phyloP scores from a whole-genome alignment of 2,329 filamentous ascomycete genomes.

The Epichloe elymi region DNA sequence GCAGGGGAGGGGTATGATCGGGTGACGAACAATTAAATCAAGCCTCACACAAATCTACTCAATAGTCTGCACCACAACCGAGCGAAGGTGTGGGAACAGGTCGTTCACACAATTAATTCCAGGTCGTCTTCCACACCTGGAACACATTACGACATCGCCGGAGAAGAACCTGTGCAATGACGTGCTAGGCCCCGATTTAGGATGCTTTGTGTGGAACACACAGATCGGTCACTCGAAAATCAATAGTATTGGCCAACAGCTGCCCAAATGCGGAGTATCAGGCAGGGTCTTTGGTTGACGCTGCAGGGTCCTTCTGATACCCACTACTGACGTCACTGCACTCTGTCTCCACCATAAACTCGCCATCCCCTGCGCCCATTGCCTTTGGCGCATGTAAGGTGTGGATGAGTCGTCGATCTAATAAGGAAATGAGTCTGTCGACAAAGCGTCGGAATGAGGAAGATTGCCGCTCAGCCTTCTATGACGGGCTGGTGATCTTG shows the following conservation, averaged over 20 bases:
- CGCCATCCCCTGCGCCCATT: conserved; percentile 12
- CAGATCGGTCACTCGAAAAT: background rate
- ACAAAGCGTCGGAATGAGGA: too few species aligned
- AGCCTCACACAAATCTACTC: too few species aligned
- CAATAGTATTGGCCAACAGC: background rate
- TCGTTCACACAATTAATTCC: too few species aligned
- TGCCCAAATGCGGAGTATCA: background rate
- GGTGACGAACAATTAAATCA: background rate
- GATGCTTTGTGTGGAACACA: background rate
- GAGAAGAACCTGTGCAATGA: conserved; percentile 3
- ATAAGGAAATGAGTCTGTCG: too few species aligned
- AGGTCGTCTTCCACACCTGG: background rate
- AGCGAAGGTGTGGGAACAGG: too few species aligned
- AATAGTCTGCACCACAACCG: too few species aligned
- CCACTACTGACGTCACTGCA: conserved; percentile 17
- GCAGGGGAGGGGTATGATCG: conserved; percentile 11
- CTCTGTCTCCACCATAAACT: conserved; percentile 6
- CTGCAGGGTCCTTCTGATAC: conserved; percentile 4
- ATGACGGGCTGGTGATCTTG: background rate
- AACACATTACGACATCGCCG: background rate
- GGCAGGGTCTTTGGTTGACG: background rate
- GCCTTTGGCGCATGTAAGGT: background rate
- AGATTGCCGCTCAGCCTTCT: background rate
- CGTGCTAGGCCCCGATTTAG: conserved; percentile 2
- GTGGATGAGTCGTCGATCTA: background rate